Evolutionary conservation across 371 early-diverging fungal species (phyloP).

Genomic region (Mortierella sp.): DNA sequence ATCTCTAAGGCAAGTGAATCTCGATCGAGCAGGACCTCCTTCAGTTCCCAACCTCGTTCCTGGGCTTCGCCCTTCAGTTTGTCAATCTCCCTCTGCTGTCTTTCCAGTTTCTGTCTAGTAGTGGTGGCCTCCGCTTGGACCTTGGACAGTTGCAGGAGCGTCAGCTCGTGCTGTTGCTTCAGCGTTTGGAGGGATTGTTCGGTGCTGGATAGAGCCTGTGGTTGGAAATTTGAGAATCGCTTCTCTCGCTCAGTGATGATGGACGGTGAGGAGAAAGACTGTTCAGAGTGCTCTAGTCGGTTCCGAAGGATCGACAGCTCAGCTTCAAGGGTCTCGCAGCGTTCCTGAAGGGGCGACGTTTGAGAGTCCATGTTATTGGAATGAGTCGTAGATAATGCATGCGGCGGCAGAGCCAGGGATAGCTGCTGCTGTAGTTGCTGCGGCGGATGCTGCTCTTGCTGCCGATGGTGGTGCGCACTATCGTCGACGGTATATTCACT

Average conservation of each 20-base stretch:
- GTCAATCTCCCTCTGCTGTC: slow-evolving; percentile 1
- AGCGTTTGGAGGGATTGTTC: slow-evolving; percentile 27
- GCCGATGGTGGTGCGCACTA: too few species aligned
- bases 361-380: neutral
- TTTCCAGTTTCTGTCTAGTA: slow-evolving; percentile 5
- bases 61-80: slow-evolving; percentile 15
- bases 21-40: slow-evolving; percentile 31
- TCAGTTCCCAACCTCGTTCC: slow-evolving; percentile 20
- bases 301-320: slow-evolving; percentile 26
- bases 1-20: slow-evolving; percentile 45
- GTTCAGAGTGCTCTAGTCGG: slow-evolving; percentile 21
- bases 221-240: slow-evolving; percentile 32
- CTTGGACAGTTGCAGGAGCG: slow-evolving; percentile 17
- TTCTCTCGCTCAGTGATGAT: slow-evolving; percentile 28
- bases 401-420: too few species aligned
- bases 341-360: slow-evolving; percentile 16
- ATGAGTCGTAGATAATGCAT: too few species aligned
- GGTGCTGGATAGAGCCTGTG: slow-evolving; percentile 21
- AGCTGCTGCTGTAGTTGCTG: too few species aligned
- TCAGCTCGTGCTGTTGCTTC: slow-evolving; percentile 35
- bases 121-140: slow-evolving; percentile 8
- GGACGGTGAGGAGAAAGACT: slow-evolving; percentile 16
- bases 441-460: too few species aligned
- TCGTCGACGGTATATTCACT: too few species aligned
- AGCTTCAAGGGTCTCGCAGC: slow-evolving; percentile 26